Base-by-base conservation (phyloP, 23 red algal genomes). In the Gracilaria gracilis region DNA sequence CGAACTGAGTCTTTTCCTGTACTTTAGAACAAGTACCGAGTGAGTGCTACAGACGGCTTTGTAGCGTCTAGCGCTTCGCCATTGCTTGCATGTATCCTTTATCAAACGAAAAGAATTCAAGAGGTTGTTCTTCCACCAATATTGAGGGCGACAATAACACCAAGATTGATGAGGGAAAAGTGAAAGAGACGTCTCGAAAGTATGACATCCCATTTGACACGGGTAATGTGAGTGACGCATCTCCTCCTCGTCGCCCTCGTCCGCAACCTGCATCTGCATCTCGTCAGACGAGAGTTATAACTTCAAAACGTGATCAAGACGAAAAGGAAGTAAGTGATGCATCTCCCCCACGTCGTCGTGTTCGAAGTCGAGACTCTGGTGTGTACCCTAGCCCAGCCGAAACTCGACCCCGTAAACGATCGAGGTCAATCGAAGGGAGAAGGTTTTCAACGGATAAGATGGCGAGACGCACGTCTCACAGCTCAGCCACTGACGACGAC, bases 211-310 rank as follows among this genome's bases (percentile, higher is more conserved):
- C 72, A 51, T 16, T 34, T n/a, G 72, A 77, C 34, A 77, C 39
- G 17, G 72, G 72, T 25, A 77, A 77, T 58, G 87, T 80, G 29
- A 90, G 87, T 61, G 87, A 90, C 54, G 87, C 87, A 46, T 90
- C 87, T 35, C 87, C 87, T 32, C 87, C 87, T 32, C 87, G 87
- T 62, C 87, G 87, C 28, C 73, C 74, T 55, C 87, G 76, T 71
- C 57, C 87, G 50, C 46, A 59, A 47, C 79, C 53, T 42, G 25
- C 75, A 8, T 82, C 79, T 29, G 32, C 79, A 24, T 29, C 79
- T 25, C 79, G 79, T 40, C 79, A 57, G 36, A 64, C 79, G 23
- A 77, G 72, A 77, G 34, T 28, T 51, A 23, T 23, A 77, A 0
- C 72, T 32, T 77, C 72, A 32, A 46, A 6, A 49, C 23, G 23